Conservation (phyloP, 2,329 filamentous ascomycete genomes). For the Cladophialophora yegresii region DNA sequence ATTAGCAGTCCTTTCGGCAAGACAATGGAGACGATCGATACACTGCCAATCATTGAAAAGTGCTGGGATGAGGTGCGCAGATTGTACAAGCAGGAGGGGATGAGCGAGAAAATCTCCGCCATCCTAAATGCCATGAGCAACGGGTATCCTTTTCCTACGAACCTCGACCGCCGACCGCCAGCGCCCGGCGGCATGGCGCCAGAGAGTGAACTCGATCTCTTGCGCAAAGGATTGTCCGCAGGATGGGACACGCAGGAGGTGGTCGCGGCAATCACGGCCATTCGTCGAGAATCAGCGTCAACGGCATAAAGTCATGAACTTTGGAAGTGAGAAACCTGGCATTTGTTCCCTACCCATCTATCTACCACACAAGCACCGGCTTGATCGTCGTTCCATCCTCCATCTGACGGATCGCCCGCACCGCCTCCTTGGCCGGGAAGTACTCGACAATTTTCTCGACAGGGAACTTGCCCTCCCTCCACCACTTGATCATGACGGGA, state of each 20-base stretch:
- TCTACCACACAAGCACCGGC: conserved; percentile 38
- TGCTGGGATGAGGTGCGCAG: conserved; percentile 56
- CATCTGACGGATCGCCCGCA: conserved; percentile 38
- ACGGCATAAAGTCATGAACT: conserved; percentile 25
- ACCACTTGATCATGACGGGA: conserved; percentile 54
- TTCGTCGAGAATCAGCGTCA: conserved; percentile 43
- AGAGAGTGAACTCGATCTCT: conserved; percentile 59
- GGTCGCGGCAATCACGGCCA: conserved; percentile 46
- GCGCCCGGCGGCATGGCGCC: conserved; percentile 61
- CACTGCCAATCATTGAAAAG: conserved; percentile 52
- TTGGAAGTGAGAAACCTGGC: too few species aligned
- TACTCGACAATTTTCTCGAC: conserved; percentile 51
- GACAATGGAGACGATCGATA: conserved; percentile 64
- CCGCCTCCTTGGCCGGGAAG: conserved; percentile 43
- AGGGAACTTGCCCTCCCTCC: conserved; percentile 51
- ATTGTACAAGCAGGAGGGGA: conserved; percentile 35
- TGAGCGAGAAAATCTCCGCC: conserved; percentile 54
- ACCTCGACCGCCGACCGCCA: conserved; percentile 60
- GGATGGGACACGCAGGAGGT: conserved; percentile 47
- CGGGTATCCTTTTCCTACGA: conserved; percentile 65
- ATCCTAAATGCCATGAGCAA: conserved; percentile 57
- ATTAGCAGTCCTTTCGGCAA: conserved; percentile 64
- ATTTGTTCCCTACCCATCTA: not conserved
- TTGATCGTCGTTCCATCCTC: conserved; percentile 38
- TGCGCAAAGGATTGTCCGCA: conserved; percentile 50